Conservation (phyloP, 805 yeast genomes). For the Pichia gijzeniarum region DNA sequence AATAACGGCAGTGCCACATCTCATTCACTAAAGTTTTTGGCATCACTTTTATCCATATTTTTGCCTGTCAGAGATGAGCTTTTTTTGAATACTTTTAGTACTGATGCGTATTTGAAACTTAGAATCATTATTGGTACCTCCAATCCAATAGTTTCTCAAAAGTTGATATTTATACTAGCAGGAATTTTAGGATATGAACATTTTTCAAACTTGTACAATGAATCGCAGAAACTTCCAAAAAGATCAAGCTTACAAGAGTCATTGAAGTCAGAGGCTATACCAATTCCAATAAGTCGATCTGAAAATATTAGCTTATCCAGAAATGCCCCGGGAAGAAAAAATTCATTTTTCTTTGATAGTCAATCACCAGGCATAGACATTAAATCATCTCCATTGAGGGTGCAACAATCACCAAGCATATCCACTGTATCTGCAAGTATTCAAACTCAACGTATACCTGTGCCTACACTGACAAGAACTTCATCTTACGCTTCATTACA, state of each 20-base stretch:
- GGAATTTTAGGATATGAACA: constrained; percentile 39
- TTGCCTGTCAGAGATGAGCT: constrained; percentile 33
- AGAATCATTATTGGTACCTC: constrained; percentile 49
- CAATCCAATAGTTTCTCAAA: constrained; percentile 51
- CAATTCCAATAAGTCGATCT: neutral
- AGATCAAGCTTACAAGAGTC: neutral
- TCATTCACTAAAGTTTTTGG: constrained; percentile 30
- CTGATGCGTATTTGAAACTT: constrained; percentile 10
- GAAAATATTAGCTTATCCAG: neutral
- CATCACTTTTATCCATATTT: constrained; percentile 41
- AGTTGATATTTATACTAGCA: constrained; percentile 44
- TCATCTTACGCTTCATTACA: constrained; percentile 33
- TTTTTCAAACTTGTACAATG: constrained; percentile 15
- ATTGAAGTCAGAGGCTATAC: neutral
- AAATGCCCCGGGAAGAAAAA: constrained; percentile 2
- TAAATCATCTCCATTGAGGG: neutral
- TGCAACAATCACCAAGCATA: constrained; percentile 13
- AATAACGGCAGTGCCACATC: neutral
- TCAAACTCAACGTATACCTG: constrained; percentile 17
- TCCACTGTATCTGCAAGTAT: constrained; percentile 14
- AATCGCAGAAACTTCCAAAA: constrained; percentile 1
- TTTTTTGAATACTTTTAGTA: constrained; percentile 22
- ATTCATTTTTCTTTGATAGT: constrained; percentile 3
- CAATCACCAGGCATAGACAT: neutral
- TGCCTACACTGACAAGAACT: constrained; percentile 22